A percentile compares a stretch with the other conserved stretches of the same genome.
These are phyloP conservation scores for Amesomyces nigricolor DNA, from an alignment of 2,329 filamentous ascomycete genomes.

Conservation along the genomic window DNA sequence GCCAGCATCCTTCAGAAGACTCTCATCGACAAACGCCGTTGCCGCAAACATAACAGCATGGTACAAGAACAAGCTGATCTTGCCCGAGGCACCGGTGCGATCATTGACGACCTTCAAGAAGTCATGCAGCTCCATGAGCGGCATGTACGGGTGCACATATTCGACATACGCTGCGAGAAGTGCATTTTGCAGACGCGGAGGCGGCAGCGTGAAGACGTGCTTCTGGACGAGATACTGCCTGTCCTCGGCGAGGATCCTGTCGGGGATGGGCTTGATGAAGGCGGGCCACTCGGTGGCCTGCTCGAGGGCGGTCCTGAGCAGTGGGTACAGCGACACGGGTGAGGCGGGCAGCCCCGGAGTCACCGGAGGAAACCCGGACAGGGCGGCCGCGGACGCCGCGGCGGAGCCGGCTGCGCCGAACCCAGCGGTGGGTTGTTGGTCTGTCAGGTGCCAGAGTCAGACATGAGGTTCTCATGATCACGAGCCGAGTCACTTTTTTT, in stretches of 20 bases:
- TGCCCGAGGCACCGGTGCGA: conserved; percentile 62
- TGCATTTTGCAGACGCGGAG: conserved; percentile 65
- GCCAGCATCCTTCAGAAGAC: conserved; percentile 68
- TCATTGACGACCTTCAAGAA: conserved; percentile 56
- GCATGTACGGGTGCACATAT: conserved; percentile 93
- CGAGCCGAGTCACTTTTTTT: conserved; percentile 5
- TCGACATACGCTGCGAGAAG: conserved; percentile 78
- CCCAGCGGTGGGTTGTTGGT: conserved; percentile 5
- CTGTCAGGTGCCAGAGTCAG: conserved; percentile 11
- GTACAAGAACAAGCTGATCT: conserved; percentile 79
- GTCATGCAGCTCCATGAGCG: conserved; percentile 65
- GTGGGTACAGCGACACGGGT: conserved; percentile 12
- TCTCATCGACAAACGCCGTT: conserved; percentile 80
- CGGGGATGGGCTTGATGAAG: conserved; percentile 75
- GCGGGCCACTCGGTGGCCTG: conserved; percentile 42
- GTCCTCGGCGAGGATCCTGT: conserved; percentile 73
- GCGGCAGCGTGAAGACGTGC: conserved; percentile 74
- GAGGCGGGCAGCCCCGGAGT: conserved; percentile 12
- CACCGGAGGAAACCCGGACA: conserved; percentile 8
- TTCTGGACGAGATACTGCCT: conserved; percentile 77
- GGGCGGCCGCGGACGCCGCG: conserved; percentile 22
- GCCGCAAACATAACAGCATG: conserved; percentile 94
- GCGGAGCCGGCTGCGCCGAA: neutral
- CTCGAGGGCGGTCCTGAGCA: conserved; percentile 23
- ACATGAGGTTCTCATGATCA: neutral